A percentile compares a stretch with the other conserved stretches of the same genome.
Conservation (phyloP, 495 filamentous ascomycete species). For the Ascodesmis nigricans region DNA sequence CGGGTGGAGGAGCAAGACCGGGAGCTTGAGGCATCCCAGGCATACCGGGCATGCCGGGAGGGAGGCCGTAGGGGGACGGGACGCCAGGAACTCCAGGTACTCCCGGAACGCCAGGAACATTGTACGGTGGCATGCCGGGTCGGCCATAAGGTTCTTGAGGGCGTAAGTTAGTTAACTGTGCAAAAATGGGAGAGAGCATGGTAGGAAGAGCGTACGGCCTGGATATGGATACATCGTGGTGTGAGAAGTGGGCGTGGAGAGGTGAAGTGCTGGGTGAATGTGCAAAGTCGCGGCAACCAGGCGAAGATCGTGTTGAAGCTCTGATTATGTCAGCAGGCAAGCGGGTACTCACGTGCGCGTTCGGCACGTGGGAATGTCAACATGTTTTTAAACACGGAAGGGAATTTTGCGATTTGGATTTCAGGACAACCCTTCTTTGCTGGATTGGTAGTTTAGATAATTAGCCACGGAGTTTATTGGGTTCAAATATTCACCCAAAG, state of each 20-base stretch:
- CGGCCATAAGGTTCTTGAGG: slow-evolving; percentile 16
- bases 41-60: slow-evolving; percentile 40
- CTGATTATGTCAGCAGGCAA: no score
- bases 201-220: slow-evolving; percentile 15
- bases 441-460: no score
- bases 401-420: no score
- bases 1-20: slow-evolving; percentile 31
- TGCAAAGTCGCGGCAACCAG: no score
- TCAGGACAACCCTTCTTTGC: no score
- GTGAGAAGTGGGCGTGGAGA: neutral
- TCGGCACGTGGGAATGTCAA: no score
- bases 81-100: slow-evolving; percentile 41
- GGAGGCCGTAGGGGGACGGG: slow-evolving; percentile 45
- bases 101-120: slow-evolving; percentile 38
- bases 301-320: no score
- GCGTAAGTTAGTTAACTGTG: slow-evolving; percentile 1
- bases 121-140: slow-evolving; percentile 20
- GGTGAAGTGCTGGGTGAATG: no score
- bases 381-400: no score
- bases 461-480: no score
- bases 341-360: no score
- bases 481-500: no score
- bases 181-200: neutral
- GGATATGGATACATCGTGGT: slow-evolving; percentile 19
- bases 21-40: slow-evolving; percentile 9